Conservation (phyloP, 116 monocot genomes). For the Papilionanthe hybrid region DNA sequence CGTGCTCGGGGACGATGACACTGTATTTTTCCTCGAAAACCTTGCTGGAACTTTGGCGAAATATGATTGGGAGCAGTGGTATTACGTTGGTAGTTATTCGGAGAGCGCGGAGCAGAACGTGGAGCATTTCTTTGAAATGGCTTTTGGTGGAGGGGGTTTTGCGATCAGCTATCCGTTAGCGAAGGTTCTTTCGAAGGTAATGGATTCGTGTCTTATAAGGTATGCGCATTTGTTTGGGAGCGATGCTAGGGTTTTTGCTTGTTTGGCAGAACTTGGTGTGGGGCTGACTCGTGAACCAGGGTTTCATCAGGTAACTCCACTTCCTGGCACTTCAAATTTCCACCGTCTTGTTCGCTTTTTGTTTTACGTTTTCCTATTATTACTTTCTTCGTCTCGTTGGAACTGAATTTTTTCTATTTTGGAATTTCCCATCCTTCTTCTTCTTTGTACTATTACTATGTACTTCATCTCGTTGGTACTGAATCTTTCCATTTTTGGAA, state of each 20-base stretch:
- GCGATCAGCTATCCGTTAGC: constrained; percentile 65
- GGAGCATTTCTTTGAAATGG: constrained; percentile 54
- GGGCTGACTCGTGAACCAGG: constrained; percentile 46
- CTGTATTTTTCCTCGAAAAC: constrained; percentile 49
- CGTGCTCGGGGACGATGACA: constrained; percentile 64
- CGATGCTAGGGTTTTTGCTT: constrained; percentile 55
- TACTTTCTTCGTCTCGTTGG: neutral
- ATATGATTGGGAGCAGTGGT: constrained; percentile 49
- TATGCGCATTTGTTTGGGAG: constrained; percentile 56
- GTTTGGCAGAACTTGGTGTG: constrained; percentile 62
- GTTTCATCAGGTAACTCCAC: constrained; percentile 57
- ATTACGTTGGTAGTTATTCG: constrained; percentile 52
- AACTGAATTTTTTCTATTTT: too few species aligned
- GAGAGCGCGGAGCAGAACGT: constrained; percentile 53
- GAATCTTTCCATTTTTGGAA: neutral
- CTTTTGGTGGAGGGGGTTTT: constrained; percentile 62
- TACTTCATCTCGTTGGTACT: neutral
- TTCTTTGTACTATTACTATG: too few species aligned
- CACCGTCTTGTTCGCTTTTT: neutral
- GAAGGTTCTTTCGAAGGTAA: constrained; percentile 36
- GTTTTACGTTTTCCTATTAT: neutral
- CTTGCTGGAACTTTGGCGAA: constrained; percentile 36
- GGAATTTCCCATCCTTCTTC: too few species aligned
- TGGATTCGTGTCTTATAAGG: constrained; percentile 61
- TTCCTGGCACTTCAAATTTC: neutral